phyloP scores from a whole-genome alignment of 192 early-diverging fungal species.

The Phycomyces blakesleeanus region DNA sequence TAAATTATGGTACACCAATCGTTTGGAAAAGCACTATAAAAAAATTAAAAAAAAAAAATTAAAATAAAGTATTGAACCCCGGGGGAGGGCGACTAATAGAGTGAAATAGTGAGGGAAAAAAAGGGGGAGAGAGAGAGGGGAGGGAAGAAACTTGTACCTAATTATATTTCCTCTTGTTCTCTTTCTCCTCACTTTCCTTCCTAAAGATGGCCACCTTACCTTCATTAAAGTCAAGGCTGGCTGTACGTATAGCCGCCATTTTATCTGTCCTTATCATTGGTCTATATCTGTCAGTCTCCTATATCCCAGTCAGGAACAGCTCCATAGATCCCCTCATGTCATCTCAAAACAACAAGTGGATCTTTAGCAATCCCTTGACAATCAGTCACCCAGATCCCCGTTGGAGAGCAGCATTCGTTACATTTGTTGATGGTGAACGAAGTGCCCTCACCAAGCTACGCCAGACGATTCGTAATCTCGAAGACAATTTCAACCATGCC shows the following conservation, averaged over 20 bases:
- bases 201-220: background rate
- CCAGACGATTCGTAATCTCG: constrained; percentile 28
- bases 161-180: too few relatives aligned
- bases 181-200: too few relatives aligned
- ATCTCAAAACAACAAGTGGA: constrained; percentile 6
- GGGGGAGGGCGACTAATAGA: too few relatives aligned
- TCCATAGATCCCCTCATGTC: background rate
- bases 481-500: constrained; percentile 30
- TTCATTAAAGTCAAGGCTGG: background rate
- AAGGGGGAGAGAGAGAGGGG: too few relatives aligned
- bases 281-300: background rate
- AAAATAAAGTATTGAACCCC: too few relatives aligned
- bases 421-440: constrained; percentile 21
- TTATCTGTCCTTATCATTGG: background rate
- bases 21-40: too few relatives aligned
- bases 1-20: too few relatives aligned
- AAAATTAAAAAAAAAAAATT: too few relatives aligned
- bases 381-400: constrained; percentile 5
- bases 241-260: background rate
- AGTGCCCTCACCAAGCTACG: constrained; percentile 13
- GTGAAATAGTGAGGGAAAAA: too few relatives aligned
- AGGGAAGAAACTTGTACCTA: too few relatives aligned
- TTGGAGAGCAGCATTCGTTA: constrained; percentile 21
- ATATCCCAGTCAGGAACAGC: background rate
- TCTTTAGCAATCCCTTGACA: background rate